These are phyloP conservation scores for Candolleomyces eurysporus DNA, from an alignment of 768 basidiomycete genomes.

Conservation along the genomic window DNA sequence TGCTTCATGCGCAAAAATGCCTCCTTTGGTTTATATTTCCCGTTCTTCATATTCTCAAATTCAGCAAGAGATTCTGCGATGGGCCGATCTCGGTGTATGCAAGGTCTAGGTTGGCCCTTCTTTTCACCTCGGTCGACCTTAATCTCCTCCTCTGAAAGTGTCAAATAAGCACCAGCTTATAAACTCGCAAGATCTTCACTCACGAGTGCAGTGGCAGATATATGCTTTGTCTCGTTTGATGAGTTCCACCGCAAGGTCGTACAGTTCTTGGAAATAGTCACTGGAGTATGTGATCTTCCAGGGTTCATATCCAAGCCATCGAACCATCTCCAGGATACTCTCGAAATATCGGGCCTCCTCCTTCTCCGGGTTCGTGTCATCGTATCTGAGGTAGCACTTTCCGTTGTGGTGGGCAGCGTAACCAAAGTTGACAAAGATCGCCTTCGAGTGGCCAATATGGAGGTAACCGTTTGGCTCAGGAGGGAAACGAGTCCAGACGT, in stretches of 20 bases:
- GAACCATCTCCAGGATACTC: constrained; percentile 90
- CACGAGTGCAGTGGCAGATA: constrained; percentile 94
- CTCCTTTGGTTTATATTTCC: constrained; percentile 87
- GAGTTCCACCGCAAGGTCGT: constrained; percentile 83
- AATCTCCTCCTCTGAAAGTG: constrained; percentile 80
- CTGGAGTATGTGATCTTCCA: constrained; percentile 99
- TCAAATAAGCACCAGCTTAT: constrained; percentile 5
- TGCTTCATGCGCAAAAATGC: constrained; percentile 97
- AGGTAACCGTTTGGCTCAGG: constrained; percentile 98
- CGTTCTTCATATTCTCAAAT: constrained; percentile 91
- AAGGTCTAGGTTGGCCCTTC: constrained; percentile 76
- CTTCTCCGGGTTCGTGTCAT: constrained; percentile 98
- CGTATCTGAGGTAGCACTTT: constrained; percentile 90
- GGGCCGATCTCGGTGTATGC: constrained; percentile 83
- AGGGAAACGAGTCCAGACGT: constrained; percentile 94
- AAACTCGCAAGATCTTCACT: constrained; percentile 27
- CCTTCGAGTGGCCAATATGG: constrained; percentile 96
- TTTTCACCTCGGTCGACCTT: constrained; percentile 85
- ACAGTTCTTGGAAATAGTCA: constrained; percentile 89
- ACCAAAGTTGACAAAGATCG: constrained; percentile 98
- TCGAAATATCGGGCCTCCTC: constrained; percentile 97
- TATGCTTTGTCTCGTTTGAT: constrained; percentile 92
- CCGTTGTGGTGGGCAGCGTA: constrained; percentile 95
- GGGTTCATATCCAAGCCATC: constrained; percentile 97
- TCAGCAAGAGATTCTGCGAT: constrained; percentile 83